These are phyloP conservation scores for Aechmea fasciata DNA, from an alignment of 176 grass and related monocot genomes.

Conservation along the genomic window DNA sequence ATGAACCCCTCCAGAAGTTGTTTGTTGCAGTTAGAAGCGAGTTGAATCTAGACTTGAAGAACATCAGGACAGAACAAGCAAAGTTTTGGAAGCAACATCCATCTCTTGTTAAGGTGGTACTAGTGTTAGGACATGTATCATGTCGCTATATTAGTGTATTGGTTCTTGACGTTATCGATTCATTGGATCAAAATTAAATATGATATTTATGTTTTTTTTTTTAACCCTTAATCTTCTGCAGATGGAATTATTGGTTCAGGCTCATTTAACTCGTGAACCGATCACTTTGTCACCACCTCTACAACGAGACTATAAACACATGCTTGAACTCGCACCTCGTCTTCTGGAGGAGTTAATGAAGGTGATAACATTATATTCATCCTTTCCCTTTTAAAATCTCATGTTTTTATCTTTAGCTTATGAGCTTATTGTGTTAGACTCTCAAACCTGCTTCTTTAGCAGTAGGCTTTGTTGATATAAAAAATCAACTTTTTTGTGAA, in stretches of 20 bases:
- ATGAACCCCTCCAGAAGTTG: conserved; percentile 92
- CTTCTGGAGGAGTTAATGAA: conserved; percentile 94
- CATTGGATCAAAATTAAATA: neutral
- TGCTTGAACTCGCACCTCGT: conserved; percentile 98
- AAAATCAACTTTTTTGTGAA: neutral
- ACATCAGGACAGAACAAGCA: conserved; percentile 88
- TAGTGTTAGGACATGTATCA: neutral
- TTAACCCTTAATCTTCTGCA: conserved; percentile 25
- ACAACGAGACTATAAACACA: conserved; percentile 78
- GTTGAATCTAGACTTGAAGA: conserved; percentile 96
- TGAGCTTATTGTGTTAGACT: neutral
- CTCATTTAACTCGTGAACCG: conserved; percentile 76
- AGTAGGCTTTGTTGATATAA: too few species aligned
- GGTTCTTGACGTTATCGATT: neutral
- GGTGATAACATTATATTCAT: conserved; percentile 30
- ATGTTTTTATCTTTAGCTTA: neutral
- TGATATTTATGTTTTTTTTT: too few species aligned
- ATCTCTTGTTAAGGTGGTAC: conserved; percentile 70
- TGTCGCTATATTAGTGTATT: neutral
- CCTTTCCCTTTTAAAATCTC: conserved; percentile 1
- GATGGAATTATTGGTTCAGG: conserved; percentile 96
- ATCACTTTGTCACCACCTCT: conserved; percentile 50
- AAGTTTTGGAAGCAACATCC: conserved; percentile 99
- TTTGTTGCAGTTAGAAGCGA: conserved; percentile 94
- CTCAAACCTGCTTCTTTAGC: too few species aligned